phyloP scores from a whole-genome alignment of 768 basidiomycete species.

The Panus rudis region DNA sequence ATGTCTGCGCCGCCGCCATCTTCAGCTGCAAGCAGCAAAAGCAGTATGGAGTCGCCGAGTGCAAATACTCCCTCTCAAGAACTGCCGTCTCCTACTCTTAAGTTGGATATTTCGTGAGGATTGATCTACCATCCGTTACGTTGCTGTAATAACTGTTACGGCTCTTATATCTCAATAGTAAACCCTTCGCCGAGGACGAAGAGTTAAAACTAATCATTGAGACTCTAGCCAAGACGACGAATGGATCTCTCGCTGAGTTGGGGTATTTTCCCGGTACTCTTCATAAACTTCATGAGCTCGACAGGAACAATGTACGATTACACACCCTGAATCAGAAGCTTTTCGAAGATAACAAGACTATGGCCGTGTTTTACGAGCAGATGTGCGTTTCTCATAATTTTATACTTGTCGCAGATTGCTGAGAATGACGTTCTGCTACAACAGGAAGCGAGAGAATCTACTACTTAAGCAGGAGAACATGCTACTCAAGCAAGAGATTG shows the following conservation, averaged over 20 bases:
- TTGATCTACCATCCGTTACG: too few relatives aligned
- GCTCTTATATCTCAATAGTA: too few relatives aligned
- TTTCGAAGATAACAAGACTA: conserved; percentile 32
- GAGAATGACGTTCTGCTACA: not conserved
- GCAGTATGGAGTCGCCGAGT: too few relatives aligned
- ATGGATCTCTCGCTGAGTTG: conserved; percentile 16
- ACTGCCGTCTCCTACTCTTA: too few relatives aligned
- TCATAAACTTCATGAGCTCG: conserved; percentile 26
- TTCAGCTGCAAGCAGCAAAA: too few relatives aligned
- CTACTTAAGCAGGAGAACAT: not conserved
- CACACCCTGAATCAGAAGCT: conserved; percentile 25
- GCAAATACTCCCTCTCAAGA: too few relatives aligned
- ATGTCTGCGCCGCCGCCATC: too few relatives aligned
- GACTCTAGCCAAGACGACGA: conserved; percentile 11
- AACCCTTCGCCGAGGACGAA: too few relatives aligned
- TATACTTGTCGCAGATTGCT: conserved; percentile 22
- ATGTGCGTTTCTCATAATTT: conserved; percentile 20
- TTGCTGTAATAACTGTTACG: too few relatives aligned
- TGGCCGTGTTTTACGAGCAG: too few relatives aligned
- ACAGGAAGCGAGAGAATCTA: not conserved
- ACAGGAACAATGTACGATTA: conserved; percentile 23
- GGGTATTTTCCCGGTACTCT: conserved; percentile 40
- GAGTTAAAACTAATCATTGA: conserved; percentile 8
- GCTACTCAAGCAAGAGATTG: not conserved
- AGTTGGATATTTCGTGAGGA: too few relatives aligned